phyloP scores from a whole-genome alignment of 208 protist species.

The Leishmania tropica region DNA sequence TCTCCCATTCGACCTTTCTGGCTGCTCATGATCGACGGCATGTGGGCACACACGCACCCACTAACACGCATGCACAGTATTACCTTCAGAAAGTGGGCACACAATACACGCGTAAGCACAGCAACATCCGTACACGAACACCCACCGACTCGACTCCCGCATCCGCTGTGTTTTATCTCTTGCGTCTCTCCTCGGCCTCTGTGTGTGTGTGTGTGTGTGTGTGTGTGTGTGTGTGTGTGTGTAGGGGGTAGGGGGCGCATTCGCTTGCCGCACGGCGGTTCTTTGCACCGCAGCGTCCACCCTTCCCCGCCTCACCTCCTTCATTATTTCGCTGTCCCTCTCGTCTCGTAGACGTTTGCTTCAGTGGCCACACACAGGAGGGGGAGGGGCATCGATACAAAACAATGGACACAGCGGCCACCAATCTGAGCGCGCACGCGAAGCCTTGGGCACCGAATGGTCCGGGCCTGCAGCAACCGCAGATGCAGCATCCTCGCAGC shows the following conservation, averaged over 20 bases:
- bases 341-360: neutral
- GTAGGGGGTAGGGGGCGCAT: neutral
- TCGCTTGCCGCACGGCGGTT: too few species aligned
- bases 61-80: neutral
- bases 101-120: neutral
- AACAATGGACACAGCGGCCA: conserved; percentile 27
- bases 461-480: conserved; percentile 20
- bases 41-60: neutral
- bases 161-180: neutral
- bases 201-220: too few species aligned
- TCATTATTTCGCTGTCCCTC: neutral
- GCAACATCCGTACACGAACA: neutral
- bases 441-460: conserved; percentile 62
- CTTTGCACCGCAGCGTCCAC: too few species aligned
- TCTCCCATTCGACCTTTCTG: neutral
- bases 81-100: neutral
- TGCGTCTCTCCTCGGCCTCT: neutral
- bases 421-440: conserved; percentile 56
- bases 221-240: too few species aligned
- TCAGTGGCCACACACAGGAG: neutral
- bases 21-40: neutral
- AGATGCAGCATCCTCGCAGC: conserved; percentile 27
- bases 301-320: neutral
- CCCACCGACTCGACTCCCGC: neutral
- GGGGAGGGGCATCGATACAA: neutral